A percentile compares a stretch with the other conserved stretches of the same genome.
Conservation (phyloP, 306 rosid genomes). For the Rubus parviflorus region DNA sequence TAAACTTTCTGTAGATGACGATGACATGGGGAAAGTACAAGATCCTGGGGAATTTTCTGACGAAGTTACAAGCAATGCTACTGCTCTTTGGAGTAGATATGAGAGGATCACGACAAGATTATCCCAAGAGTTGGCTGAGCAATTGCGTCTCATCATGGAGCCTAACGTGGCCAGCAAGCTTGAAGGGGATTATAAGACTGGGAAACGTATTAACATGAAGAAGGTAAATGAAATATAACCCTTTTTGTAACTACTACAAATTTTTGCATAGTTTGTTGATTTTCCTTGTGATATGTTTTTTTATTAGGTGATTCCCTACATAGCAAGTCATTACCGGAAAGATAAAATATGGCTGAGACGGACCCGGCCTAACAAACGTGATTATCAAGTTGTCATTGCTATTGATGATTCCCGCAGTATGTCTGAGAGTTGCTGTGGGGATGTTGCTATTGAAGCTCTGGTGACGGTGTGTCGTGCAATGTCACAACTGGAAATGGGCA, state of each 20-base stretch:
- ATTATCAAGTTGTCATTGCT: conserved; percentile 90
- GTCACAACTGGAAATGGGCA: conserved; percentile 84
- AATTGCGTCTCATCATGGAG: conserved; percentile 87
- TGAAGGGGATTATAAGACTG: conserved; percentile 93
- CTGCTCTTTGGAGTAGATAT: conserved; percentile 67
- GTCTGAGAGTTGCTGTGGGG: conserved; percentile 79
- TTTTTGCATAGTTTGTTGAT: neutral
- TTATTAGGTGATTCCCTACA: conserved; percentile 69
- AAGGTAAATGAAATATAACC: conserved; percentile 45
- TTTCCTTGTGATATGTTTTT: neutral
- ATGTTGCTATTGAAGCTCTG: conserved; percentile 75
- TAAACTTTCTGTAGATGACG: conserved; percentile 53
- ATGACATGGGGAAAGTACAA: conserved; percentile 65
- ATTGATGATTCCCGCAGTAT: conserved; percentile 94
- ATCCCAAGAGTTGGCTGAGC: conserved; percentile 88
- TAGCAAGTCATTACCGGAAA: conserved; percentile 78
- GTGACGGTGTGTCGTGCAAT: conserved; percentile 92
- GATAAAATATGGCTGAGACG: conserved; percentile 93
- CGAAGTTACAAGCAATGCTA: conserved; percentile 45
- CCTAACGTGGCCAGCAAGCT: conserved; percentile 91
- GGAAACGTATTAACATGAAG: conserved; percentile 90
- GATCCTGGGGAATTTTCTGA: conserved; percentile 43
- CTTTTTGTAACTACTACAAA: neutral
- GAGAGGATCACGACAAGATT: conserved; percentile 73
- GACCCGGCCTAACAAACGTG: conserved; percentile 92